Conservation (phyloP, 1,284 basidiomycete species). For the Pholiota adiposa region DNA sequence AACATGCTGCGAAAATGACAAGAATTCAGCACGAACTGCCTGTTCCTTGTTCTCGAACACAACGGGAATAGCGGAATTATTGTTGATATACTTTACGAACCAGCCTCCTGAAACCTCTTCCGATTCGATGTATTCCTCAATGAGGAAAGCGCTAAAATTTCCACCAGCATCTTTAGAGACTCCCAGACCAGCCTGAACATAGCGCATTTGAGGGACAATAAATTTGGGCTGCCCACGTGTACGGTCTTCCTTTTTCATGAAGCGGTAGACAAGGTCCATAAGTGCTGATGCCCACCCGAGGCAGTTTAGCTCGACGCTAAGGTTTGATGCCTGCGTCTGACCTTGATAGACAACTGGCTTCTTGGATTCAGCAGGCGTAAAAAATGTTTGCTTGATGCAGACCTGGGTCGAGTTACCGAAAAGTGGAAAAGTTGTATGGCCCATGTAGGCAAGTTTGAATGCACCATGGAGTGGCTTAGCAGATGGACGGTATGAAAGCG, state of each 20-base stretch:
- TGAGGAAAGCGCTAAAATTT: background rate
- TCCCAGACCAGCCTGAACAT: background rate
- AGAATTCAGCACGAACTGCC: constrained; percentile 5
- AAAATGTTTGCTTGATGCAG: background rate
- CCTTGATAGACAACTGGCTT: too few species aligned
- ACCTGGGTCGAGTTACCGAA: background rate
- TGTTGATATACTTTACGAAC: constrained; percentile 10
- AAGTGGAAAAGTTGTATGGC: background rate
- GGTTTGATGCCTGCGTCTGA: background rate
- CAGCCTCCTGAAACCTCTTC: background rate
- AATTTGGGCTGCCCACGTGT: background rate
- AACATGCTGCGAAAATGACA: constrained; percentile 17
- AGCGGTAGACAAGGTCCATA: constrained; percentile 5
- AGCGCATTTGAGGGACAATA: background rate
- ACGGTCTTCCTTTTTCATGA: background rate
- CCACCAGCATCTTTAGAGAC: background rate
- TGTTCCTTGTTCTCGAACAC: background rate
- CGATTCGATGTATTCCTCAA: constrained; percentile 2
- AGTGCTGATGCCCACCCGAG: constrained; percentile 6
- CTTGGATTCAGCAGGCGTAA: too few species aligned
- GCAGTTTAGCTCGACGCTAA: constrained; percentile 10
- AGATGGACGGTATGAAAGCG: background rate
- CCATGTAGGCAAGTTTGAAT: background rate
- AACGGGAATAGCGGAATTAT: background rate
- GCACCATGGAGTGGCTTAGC: background rate